Base-by-base conservation (phyloP, 345 rosid genomes). In the Corymbia maculata region DNA sequence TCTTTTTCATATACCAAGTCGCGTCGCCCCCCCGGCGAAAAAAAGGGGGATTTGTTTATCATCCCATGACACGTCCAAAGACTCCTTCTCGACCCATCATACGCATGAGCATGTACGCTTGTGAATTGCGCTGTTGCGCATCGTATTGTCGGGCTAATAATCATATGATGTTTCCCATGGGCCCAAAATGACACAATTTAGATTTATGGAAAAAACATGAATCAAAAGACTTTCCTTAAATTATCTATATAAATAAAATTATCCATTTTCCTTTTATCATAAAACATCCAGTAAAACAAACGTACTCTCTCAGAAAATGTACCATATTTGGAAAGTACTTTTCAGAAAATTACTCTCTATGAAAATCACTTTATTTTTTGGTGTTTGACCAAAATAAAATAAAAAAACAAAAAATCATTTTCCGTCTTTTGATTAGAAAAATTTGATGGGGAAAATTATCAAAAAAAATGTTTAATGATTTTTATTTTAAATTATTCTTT, bases 221-320 rank as follows among this genome's bases (percentile, higher is more conserved):
- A n/a, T n/a, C n/a, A n/a, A n/a, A n/a, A n/a, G n/a, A n/a, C n/a
- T n/a, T 32, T 32, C 9, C 2, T 4, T 4, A 68, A 30, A 30
- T 8, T 11, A 30, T 3, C 12, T 4, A 8, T 36, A 8, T 16
- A 8, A 32, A 68, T 32, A 2, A 68, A 32, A 1, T 0, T 8
- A 32, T 30, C 8, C 5, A 15, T 16, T 68, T 16, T 32, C 2
- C 1, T 32, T 36, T 16, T 3, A 14, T n/a, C 15, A 3, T 0
- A 0, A 68, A 68, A 3, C 32, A 9, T 68, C 4, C 3, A 8
- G 0, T 2, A 4, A 16, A 68, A 68, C 13, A 32, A 68, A 68
- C 16, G 3, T 6, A 8, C 12, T 9, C 10, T 7, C 42, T 36
- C 2, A 36, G 4, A 36, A 36, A 36, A 36, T 36, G 42, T 36